A percentile compares a stretch with the other conserved stretches of the same genome.
These are phyloP conservation scores for Blumeria graminis DNA, from an alignment of 2,329 filamentous ascomycete genomes.

Conservation along the genomic window DNA sequence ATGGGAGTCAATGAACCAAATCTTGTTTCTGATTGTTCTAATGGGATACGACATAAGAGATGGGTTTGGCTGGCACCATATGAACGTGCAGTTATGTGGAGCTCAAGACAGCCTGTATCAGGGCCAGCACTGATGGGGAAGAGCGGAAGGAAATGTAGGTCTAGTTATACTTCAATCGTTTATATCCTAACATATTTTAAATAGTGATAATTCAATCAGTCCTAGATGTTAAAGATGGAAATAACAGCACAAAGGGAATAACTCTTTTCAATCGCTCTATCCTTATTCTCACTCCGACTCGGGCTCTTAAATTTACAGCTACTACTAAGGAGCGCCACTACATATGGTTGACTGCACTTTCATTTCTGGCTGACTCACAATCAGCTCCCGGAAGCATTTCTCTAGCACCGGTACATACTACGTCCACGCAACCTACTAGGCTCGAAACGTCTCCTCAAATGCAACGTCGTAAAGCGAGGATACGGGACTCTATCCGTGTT, in stretches of 20 bases:
- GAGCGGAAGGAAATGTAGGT: conserved; percentile 79
- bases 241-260: conserved; percentile 49
- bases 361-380: conserved; percentile 82
- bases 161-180: conserved; percentile 1
- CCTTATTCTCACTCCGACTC: conserved; percentile 74
- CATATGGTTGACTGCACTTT: conserved; percentile 80
- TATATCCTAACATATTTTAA: conserved; percentile 11
- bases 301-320: conserved; percentile 88
- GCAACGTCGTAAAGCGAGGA: conserved; percentile 22
- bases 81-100: conserved; percentile 91
- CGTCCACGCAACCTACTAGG: conserved; percentile 21
- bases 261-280: conserved; percentile 77
- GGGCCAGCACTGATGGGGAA: conserved; percentile 81
- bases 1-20: conserved; percentile 55
- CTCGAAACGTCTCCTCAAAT: conserved; percentile 18
- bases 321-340: conserved; percentile 66
- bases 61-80: conserved; percentile 99
- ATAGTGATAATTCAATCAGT: conserved; percentile 87
- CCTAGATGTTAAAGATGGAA: conserved; percentile 87
- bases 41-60: conserved; percentile 60
- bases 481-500: conserved; percentile 73
- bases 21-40: conserved; percentile 42
- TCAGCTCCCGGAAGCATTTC: conserved; percentile 47
- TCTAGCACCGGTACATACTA: conserved; percentile 22
- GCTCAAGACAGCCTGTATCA: conserved; percentile 81